Evolutionary conservation across 345 rosid genomes (phyloP).

Genomic region (Brassica juncea): DNA sequence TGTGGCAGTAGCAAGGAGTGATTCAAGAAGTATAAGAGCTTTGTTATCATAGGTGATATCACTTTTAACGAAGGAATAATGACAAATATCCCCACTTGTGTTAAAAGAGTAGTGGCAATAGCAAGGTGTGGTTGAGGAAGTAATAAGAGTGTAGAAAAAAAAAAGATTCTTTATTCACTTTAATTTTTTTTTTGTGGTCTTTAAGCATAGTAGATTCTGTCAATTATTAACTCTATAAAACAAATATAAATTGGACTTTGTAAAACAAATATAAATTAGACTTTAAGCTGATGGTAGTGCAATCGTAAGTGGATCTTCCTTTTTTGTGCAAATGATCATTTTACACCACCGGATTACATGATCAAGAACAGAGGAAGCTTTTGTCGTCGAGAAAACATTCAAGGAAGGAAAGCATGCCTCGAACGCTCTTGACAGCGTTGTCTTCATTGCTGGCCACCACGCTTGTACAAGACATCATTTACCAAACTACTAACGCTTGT

Average conservation of each 20-base stretch:
- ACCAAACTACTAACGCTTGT: neutral
- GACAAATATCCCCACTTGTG: neutral
- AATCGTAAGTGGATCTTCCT: neutral
- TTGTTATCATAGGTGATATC: neutral
- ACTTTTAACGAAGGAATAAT: neutral
- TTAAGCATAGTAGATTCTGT: neutral
- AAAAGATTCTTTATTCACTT: neutral
- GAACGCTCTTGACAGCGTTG: neutral
- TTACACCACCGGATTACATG: neutral
- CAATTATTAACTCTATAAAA: neutral
- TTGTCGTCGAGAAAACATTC: neutral
- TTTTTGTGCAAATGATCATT: too few relatives aligned
- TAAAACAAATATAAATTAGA: too few relatives aligned
- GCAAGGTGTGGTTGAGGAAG: neutral
- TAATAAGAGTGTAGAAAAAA: neutral
- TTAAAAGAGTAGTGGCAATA: neutral
- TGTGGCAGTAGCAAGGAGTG: neutral
- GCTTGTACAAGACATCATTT: neutral
- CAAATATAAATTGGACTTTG: neutral
- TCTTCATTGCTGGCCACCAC: neutral
- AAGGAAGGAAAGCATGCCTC: neutral
- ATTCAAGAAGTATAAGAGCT: neutral
- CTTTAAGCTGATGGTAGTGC: neutral
- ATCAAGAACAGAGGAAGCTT: neutral
- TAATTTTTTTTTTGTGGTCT: neutral